Evolutionary conservation across 78 protist species (phyloP), one percentile per base, ranked within the genome.

Genomic region (Guillardia theta): DNA sequence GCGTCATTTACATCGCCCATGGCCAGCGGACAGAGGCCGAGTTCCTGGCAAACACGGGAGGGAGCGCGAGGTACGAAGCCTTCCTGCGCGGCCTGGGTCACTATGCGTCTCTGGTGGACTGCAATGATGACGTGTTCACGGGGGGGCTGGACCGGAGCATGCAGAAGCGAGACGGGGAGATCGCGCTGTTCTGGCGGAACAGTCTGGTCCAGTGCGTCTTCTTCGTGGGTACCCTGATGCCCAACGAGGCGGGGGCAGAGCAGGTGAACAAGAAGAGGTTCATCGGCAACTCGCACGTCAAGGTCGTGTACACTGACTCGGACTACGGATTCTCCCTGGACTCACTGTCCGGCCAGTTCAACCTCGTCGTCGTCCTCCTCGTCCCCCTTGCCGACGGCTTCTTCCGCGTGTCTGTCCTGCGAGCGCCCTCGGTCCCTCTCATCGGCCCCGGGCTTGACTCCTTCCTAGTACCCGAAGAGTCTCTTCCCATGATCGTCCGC

Each of bases 261-360:
- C 83, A 70, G 41, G 83, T 70, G 46, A 70, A 70, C 83, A 70
- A 70, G 41, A 70, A 70, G 83, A 36, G 83, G 6, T 70, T 70
- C 83, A 70, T 70, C 33, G 83, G 83, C n/a, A 70, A 70, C 83
- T 36, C 83, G 41, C 36, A 70, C 41, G 83, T 70, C 27, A 70
- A 70, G 41, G 83, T 70, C 33, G 41, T 70, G 27, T 70, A 33
- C 41, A 33, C 83, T 4, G 83, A 70, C 83, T 70, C 83, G 6
- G 41, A 24, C 33, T 43, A 70, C 41, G 15, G 45, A 24, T 70
- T 70, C 83, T 15, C 33, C 0, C 41, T 70, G 36, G 0, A 1
- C 45, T 70, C 36, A 12, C 83, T 70, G n/a, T 70, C 83, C 1
- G 83, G 83, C 15, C 83, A 70, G 22, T 70, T 70, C 83, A 70